Percentiles rank a stretch among this genome's conserved stretches.
Evolutionary conservation across 2,329 filamentous ascomycete species (phyloP).

Genomic region (Fusarium sublunatum): DNA sequence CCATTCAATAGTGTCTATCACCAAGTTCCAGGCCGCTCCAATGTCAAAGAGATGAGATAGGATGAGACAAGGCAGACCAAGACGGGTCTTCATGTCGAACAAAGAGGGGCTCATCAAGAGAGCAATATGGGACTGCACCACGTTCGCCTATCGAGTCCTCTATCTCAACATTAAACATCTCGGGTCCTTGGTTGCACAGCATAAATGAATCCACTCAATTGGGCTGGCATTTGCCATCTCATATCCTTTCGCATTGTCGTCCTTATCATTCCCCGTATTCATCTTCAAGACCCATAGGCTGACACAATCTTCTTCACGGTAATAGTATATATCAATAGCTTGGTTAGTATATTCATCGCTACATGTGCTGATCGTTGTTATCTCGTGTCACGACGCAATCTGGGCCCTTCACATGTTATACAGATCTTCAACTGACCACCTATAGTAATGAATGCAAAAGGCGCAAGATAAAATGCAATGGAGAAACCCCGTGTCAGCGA

Average conservation of each 20-base stretch:
- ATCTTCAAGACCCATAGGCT: conserved; percentile 25
- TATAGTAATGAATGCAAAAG: conserved; percentile 77
- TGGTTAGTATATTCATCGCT: conserved; percentile 59
- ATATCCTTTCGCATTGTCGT: conserved; percentile 2
- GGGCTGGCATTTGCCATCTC: conserved; percentile 3
- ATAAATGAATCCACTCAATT: conserved; percentile 10
- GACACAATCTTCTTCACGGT: conserved; percentile 22
- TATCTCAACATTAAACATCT: conserved; percentile 1
- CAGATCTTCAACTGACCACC: background rate
- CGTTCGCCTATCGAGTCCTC: conserved; percentile 20
- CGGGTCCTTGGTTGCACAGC: conserved; percentile 24
- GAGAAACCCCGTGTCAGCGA: conserved; percentile 73
- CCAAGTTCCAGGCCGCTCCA: background rate
- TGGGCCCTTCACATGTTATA: background rate
- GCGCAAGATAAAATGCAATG: conserved; percentile 81
- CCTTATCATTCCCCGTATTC: background rate
- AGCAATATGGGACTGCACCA: conserved; percentile 8
- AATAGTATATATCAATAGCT: conserved; percentile 69
- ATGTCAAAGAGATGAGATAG: conserved; percentile 18
- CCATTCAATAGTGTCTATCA: conserved; percentile 11
- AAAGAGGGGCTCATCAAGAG: conserved; percentile 1
- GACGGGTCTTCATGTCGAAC: background rate
- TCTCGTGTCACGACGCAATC: background rate
- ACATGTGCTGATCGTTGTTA: background rate
- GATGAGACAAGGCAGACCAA: conserved; percentile 17